phyloP scores from a whole-genome alignment of 1,284 basidiomycete species.

The Fomes fomentarius region DNA sequence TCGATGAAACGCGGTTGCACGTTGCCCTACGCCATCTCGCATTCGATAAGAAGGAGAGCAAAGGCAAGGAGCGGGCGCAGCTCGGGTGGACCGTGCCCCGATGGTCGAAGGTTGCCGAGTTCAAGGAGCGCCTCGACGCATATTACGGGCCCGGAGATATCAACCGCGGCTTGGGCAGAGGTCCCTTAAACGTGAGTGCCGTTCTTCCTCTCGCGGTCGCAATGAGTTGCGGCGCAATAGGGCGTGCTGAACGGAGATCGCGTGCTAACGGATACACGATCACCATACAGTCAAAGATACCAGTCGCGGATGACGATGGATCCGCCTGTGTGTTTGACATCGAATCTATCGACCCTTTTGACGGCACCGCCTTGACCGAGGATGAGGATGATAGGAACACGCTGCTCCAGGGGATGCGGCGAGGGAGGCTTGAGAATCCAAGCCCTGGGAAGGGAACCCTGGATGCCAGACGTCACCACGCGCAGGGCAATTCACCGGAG shows the following conservation, averaged over 20 bases:
- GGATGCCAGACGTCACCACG: not conserved
- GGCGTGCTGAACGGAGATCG: not conserved
- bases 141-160: slow-evolving; percentile 28
- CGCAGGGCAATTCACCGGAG: not conserved
- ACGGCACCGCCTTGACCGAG: not conserved
- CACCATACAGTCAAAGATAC: slow-evolving; percentile 1
- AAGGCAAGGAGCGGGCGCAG: slow-evolving; percentile 12
- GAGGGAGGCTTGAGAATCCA: slow-evolving; percentile 12
- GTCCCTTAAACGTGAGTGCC: slow-evolving; percentile 23
- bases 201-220: not conserved
- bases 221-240: not conserved
- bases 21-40: slow-evolving; percentile 3
- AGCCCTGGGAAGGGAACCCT: slow-evolving; percentile 4
- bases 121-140: slow-evolving; percentile 27
- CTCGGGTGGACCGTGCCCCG: slow-evolving; percentile 21
- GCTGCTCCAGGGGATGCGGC: not conserved
- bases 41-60: slow-evolving; percentile 3
- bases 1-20: not conserved
- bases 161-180: slow-evolving; percentile 21
- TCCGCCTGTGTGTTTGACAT: slow-evolving; percentile 3
- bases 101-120: slow-evolving; percentile 27
- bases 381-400: slow-evolving; percentile 5
- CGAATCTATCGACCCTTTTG: not conserved
- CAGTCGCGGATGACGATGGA: not conserved
- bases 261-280: slow-evolving; percentile 2